Percentiles rank a stretch among this genome's conserved stretches.
Evolutionary conservation across 805 yeast genomes (phyloP).

Genomic region (Teunomyces pallodes): DNA sequence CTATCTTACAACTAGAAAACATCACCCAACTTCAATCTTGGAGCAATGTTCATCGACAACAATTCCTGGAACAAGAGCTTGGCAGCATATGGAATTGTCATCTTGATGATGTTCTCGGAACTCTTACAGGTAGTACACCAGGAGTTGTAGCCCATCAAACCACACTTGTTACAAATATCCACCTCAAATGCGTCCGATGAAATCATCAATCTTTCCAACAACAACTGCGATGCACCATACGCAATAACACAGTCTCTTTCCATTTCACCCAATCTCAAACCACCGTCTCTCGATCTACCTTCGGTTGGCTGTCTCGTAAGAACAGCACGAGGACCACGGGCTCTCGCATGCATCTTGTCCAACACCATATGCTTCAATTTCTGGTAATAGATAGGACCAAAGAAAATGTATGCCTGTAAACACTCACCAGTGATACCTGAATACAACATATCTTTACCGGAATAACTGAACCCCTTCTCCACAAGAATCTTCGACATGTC

Average conservation of each 20-base stretch:
- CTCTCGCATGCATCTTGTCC: constrained; percentile 99
- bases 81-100: constrained; percentile 99
- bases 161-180: constrained; percentile 90
- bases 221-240: constrained; percentile 94
- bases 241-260: constrained; percentile 99
- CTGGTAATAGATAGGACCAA: constrained; percentile 97
- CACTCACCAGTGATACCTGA: constrained; percentile 98
- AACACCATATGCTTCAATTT: constrained; percentile 98
- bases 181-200: constrained; percentile 98
- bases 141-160: constrained; percentile 93
- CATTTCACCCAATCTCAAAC: constrained; percentile 98
- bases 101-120: constrained; percentile 78
- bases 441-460: constrained; percentile 97
- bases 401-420: constrained; percentile 94
- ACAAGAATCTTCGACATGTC: constrained; percentile 92
- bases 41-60: constrained; percentile 98
- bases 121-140: constrained; percentile 98
- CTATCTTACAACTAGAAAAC: constrained; percentile 48
- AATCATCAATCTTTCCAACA: constrained; percentile 91
- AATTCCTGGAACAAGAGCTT: constrained; percentile 95
- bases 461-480: constrained; percentile 87
- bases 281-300: constrained; percentile 99
- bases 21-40: constrained; percentile 85
- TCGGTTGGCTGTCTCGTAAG: constrained; percentile 98
- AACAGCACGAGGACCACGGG: constrained; percentile 98